Base-by-base conservation (phyloP, 2,329 filamentous ascomycete species). In the Colletotrichum australisinense region DNA sequence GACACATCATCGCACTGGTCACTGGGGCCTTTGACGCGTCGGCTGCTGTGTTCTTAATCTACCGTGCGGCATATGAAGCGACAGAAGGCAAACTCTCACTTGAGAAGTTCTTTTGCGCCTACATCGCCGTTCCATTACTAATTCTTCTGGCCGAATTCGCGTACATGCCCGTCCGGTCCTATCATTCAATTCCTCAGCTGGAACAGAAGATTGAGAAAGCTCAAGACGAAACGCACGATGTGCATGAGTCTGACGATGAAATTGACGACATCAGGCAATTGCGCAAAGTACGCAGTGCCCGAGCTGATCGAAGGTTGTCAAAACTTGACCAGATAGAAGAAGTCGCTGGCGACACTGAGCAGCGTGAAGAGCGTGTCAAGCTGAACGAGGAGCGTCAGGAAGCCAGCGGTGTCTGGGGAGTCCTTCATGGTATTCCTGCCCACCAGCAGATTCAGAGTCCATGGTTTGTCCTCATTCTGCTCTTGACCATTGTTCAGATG, bases 21-120 rank as follows among this genome's bases (percentile, higher is more conserved):
- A 96, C 94, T 0, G 94, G 94, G 5, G 93, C 94, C 4, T 97
- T 97, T 80, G 94, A 97, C 81, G 92, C 93, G 0, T 95, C 93
- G 1, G 94, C 93, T 76, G 93, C 93, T 7, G 82, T 96, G 4
- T 96, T 95, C 77, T 87, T 95, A 26, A 79, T 93, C 38, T 95
- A 95, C 82, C 90, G 93, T 30, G 82, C 95, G 53, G 81, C 93
- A 26, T 95, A 93, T 79, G 88, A 94, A 77, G 86, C 85, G 67
- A 91, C 88, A 0, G 77, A 75, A 0, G 84, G 84, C 6, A 59
- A 75, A 2, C 79, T 86, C 52, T 78, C 79, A 0, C 83, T 82
- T 0, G 78, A 79, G 8, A 79, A 77, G 24, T 86, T 86, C 78
- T 86, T 86, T 76, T 84, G 82, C 65, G 78, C 74, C 1, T 85